These are phyloP conservation scores for Euphorbia neoarborescens DNA, from an alignment of 441 rosid genomes.

Conservation along the genomic window DNA sequence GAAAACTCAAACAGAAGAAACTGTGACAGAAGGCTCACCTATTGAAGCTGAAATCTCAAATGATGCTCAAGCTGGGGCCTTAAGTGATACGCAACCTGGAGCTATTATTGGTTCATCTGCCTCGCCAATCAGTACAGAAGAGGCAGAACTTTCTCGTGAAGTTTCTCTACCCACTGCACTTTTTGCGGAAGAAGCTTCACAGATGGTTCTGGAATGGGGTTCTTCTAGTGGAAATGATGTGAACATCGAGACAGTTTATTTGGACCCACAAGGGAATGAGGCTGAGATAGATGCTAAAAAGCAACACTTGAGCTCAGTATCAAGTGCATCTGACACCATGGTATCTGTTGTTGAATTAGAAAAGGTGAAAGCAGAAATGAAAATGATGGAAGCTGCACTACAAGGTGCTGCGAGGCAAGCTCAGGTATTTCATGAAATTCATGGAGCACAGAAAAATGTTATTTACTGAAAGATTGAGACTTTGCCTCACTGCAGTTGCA, in stretches of 20 bases:
- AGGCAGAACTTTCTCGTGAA: constrained; percentile 30
- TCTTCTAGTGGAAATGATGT: constrained; percentile 33
- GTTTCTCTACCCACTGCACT: constrained; percentile 30
- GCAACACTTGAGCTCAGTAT: constrained; percentile 38
- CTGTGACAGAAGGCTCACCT: constrained; percentile 28
- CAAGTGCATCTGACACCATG: constrained; percentile 35
- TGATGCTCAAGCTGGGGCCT: constrained; percentile 28
- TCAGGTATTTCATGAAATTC: constrained; percentile 49
- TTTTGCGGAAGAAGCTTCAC: constrained; percentile 40
- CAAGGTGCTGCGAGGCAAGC: constrained; percentile 99
- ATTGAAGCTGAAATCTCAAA: constrained; percentile 20
- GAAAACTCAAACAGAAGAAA: constrained; percentile 32
- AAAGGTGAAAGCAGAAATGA: constrained; percentile 73
- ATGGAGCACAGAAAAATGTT: not conserved
- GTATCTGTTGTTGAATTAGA: constrained; percentile 53
- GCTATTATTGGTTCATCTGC: constrained; percentile 33
- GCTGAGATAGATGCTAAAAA: constrained; percentile 30
- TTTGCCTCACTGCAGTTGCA: not conserved
- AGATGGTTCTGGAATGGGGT: constrained; percentile 33
- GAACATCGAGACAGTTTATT: constrained; percentile 25
- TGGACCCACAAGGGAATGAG: constrained; percentile 33
- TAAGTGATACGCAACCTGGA: constrained; percentile 28
- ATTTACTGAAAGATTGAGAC: not conserved
- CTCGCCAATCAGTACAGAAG: constrained; percentile 26
- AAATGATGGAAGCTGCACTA: constrained; percentile 91